phyloP scores from a whole-genome alignment of 2,329 filamentous ascomycete species.

The Aspergillus sergii region DNA sequence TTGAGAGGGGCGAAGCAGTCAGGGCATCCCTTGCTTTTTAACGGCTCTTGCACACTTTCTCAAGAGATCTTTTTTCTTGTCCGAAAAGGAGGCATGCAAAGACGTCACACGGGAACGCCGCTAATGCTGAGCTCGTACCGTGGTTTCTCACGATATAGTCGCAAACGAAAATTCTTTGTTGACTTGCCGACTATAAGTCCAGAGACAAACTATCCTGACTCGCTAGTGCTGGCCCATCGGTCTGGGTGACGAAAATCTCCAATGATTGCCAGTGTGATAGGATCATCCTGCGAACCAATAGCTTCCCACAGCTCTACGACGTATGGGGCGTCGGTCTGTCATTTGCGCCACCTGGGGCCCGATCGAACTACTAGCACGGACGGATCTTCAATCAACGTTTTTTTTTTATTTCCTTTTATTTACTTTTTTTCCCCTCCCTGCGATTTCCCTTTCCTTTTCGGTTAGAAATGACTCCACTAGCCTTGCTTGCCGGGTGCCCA shows the following conservation, averaged over 20 bases:
- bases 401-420: constrained; percentile 13
- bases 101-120: neutral
- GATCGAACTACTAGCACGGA: constrained; percentile 22
- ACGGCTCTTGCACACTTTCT: neutral
- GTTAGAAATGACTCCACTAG: constrained; percentile 19
- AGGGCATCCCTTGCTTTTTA: constrained; percentile 1
- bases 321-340: constrained; percentile 9
- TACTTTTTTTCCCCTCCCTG: constrained; percentile 1
- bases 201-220: neutral
- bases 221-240: neutral
- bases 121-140: neutral
- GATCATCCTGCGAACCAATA: constrained; percentile 13
- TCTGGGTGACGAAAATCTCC: constrained; percentile 11
- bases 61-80: neutral
- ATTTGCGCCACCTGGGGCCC: constrained; percentile 14
- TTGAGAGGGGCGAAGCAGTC: neutral
- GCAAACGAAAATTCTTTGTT: neutral
- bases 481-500: constrained; percentile 16
- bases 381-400: constrained; percentile 20
- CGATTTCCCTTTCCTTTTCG: constrained; percentile 7
- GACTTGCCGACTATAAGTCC: neutral
- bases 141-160: neutral
- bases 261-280: constrained; percentile 8
- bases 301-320: neutral
- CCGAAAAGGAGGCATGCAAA: neutral